phyloP scores from a whole-genome alignment of 495 filamentous ascomycete genomes.

The Penicillium herquei region DNA sequence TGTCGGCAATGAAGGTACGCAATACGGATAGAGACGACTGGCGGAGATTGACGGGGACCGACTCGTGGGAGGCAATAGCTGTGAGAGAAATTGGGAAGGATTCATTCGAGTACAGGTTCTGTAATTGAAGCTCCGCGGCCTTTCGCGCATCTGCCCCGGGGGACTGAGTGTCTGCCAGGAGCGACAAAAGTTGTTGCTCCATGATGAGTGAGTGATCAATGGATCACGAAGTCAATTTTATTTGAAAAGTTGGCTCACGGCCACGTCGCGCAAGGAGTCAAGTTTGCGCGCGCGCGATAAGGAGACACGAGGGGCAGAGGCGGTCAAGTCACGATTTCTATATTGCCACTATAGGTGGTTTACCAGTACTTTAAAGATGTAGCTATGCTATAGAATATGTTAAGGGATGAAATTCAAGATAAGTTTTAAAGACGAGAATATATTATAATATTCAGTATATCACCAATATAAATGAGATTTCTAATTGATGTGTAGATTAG shows the following conservation, averaged over 20 bases:
- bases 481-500: no score
- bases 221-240: slow-evolving; percentile 6
- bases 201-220: slow-evolving; percentile 41
- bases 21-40: slow-evolving; percentile 81
- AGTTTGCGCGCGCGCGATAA: slow-evolving; percentile 28
- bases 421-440: no score
- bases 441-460: no score
- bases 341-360: no score
- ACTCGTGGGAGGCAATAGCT: slow-evolving; percentile 72
- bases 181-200: slow-evolving; percentile 80
- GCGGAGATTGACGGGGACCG: slow-evolving; percentile 68
- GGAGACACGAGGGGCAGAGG: slow-evolving; percentile 25
- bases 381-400: no score
- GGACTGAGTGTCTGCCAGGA: slow-evolving; percentile 78
- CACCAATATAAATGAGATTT: no score
- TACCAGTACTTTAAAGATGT: no score
- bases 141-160: slow-evolving; percentile 66
- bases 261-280: slow-evolving; percentile 8
- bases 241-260: slow-evolving; percentile 10
- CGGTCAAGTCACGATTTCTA: slow-evolving; percentile 2
- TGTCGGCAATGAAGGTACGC: slow-evolving; percentile 73
- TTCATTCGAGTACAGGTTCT: slow-evolving; percentile 59
- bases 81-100: slow-evolving; percentile 75
- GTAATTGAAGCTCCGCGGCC: slow-evolving; percentile 75
- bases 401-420: no score